phyloP scores from a whole-genome alignment of 441 rosid species.

The Erodium moschatum region DNA sequence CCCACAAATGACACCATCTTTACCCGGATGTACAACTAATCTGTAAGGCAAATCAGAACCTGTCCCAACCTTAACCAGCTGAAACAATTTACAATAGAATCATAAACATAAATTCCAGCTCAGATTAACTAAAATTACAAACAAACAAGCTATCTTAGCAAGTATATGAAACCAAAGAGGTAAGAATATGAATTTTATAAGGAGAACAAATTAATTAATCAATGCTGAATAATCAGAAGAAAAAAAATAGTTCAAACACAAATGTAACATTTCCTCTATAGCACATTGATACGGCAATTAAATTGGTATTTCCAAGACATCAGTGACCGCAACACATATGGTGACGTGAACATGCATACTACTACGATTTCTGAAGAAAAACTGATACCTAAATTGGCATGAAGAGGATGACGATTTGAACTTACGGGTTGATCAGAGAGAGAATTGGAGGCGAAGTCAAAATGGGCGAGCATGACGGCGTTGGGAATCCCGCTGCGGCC shows the following conservation, averaged over 20 bases:
- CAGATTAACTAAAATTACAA: neutral
- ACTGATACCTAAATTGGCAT: too few species aligned
- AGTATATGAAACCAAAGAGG: too few species aligned
- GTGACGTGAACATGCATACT: too few species aligned
- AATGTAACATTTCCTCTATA: too few species aligned
- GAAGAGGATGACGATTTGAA: neutral
- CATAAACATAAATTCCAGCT: neutral
- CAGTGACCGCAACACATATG: too few species aligned
- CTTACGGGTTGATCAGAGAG: constrained; percentile 68
- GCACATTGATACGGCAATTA: too few species aligned
- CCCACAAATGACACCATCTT: constrained; percentile 64
- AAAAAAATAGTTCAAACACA: too few species aligned
- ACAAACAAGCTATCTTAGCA: neutral
- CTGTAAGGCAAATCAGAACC: constrained; percentile 72
- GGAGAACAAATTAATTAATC: too few species aligned
- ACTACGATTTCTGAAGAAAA: too few species aligned
- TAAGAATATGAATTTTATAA: too few species aligned
- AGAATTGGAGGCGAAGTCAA: constrained; percentile 45
- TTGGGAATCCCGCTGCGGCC: constrained; percentile 39
- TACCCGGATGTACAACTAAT: constrained; percentile 66
- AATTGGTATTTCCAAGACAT: too few species aligned
- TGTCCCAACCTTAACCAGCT: constrained; percentile 42
- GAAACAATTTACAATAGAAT: constrained; percentile 10
- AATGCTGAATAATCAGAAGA: too few species aligned
- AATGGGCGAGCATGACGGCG: constrained; percentile 42